phyloP scores from a whole-genome alignment of 371 early-diverging fungal species.

The Mucor circinelloides region DNA sequence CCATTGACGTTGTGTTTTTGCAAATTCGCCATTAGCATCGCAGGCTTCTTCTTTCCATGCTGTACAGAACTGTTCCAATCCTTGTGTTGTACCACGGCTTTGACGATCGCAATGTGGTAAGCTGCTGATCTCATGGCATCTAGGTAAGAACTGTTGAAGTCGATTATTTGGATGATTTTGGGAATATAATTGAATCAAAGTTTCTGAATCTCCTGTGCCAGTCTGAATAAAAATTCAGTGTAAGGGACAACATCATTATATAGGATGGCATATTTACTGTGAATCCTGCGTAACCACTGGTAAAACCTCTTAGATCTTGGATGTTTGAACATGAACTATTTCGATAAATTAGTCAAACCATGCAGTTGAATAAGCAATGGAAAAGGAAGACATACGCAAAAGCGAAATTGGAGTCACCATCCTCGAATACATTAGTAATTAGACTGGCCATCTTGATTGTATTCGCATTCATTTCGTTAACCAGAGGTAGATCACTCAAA shows the following conservation, averaged over 20 bases:
- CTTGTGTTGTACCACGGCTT: conserved; percentile 19
- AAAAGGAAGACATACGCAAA: conserved; percentile 31
- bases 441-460: conserved; percentile 30
- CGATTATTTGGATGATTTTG: conserved; percentile 27
- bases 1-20: conserved; percentile 32
- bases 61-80: conserved; percentile 26
- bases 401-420: conserved; percentile 31
- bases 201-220: conserved; percentile 55
- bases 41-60: conserved; percentile 41
- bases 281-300: conserved; percentile 57
- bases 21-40: conserved; percentile 21
- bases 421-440: conserved; percentile 48
- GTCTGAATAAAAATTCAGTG: conserved; percentile 24
- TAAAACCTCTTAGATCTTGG: conserved; percentile 44
- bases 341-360: not conserved
- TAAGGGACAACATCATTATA: not conserved
- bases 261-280: conserved; percentile 26
- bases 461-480: conserved; percentile 8
- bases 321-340: conserved; percentile 36
- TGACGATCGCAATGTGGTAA: conserved; percentile 32
- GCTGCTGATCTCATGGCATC: conserved; percentile 28
- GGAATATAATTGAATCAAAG: conserved; percentile 40
- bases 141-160: conserved; percentile 23
- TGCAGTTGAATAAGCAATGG: not conserved
- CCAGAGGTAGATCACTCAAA: conserved; percentile 25